Evolutionary conservation across 2,329 filamentous ascomycete species (phyloP).

Genomic region (Geosmithia flava): DNA sequence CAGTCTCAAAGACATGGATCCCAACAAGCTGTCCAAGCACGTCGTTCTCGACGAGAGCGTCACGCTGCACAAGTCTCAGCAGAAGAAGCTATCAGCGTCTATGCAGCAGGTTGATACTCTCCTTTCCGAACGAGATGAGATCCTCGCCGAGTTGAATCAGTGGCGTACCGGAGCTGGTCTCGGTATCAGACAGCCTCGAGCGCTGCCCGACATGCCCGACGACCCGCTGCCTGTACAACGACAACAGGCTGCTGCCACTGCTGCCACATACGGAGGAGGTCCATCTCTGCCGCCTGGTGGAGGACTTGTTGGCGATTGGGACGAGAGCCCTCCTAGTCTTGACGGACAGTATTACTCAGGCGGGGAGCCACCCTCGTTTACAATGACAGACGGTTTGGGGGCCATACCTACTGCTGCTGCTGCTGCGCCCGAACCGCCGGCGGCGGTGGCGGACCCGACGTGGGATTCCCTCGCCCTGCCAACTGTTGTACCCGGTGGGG

Average conservation of each 20-base stretch:
- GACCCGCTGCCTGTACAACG: neutral
- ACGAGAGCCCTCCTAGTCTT: neutral
- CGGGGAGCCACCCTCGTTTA: neutral
- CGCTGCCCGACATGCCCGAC: neutral
- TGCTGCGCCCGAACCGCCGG: neutral
- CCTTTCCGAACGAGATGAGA: constrained; percentile 13
- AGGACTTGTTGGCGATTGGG: neutral
- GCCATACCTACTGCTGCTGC: neutral
- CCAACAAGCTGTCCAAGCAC: constrained; percentile 24
- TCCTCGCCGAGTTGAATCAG: constrained; percentile 14
- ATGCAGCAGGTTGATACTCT: constrained; percentile 6
- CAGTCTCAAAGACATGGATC: constrained; percentile 16
- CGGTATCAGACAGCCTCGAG: neutral
- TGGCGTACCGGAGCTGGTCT: constrained; percentile 5
- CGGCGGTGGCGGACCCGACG: neutral
- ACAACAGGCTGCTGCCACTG: neutral
- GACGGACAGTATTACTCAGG: neutral
- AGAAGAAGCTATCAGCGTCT: neutral
- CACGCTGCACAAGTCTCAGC: constrained; percentile 13
- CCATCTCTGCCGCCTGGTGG: neutral
- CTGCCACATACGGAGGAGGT: neutral
- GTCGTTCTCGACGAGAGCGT: constrained; percentile 23
- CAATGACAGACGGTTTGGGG: neutral
- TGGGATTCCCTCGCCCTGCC: neutral
- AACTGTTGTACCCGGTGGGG: neutral